These are phyloP conservation scores for Alternaria sp. DNA, from an alignment of 2,329 filamentous ascomycete species.

Conservation along the genomic window DNA sequence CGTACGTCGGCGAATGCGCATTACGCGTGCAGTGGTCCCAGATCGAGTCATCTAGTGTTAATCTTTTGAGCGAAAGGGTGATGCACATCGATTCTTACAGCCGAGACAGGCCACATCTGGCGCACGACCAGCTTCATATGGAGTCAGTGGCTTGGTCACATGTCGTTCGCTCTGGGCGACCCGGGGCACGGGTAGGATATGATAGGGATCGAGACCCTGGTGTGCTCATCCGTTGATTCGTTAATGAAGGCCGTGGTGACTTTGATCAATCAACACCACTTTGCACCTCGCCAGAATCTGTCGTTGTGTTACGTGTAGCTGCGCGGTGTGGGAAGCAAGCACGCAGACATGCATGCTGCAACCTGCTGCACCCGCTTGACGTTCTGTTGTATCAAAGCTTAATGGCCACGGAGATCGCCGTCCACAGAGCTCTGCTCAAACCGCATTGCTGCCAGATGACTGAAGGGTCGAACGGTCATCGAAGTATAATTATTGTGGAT, in stretches of 20 bases:
- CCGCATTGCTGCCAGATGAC: not conserved
- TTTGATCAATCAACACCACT: not conserved
- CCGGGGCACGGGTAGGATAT: not conserved
- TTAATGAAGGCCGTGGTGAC: constrained; percentile 4
- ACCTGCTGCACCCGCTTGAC: not conserved
- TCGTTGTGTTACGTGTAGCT: constrained; percentile 9
- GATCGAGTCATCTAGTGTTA: not conserved
- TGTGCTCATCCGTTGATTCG: not conserved
- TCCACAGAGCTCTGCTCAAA: not conserved
- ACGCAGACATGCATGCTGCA: constrained; percentile 22
- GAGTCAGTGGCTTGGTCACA: not conserved
- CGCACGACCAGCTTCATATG: not conserved
- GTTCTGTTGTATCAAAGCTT: not conserved
- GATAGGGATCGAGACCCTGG: not conserved
- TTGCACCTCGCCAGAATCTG: not conserved
- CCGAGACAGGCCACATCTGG: not conserved
- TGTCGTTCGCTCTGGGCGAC: not conserved
- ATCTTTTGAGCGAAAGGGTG: not conserved
- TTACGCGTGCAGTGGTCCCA: not conserved
- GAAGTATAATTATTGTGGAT: not conserved
- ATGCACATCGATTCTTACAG: constrained; percentile 2
- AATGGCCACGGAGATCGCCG: not conserved
- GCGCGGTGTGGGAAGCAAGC: constrained; percentile 7
- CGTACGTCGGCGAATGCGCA: not conserved
- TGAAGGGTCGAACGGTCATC: not conserved